Base-by-base conservation (phyloP, 1,284 basidiomycete species). In the Athelia sp. region DNA sequence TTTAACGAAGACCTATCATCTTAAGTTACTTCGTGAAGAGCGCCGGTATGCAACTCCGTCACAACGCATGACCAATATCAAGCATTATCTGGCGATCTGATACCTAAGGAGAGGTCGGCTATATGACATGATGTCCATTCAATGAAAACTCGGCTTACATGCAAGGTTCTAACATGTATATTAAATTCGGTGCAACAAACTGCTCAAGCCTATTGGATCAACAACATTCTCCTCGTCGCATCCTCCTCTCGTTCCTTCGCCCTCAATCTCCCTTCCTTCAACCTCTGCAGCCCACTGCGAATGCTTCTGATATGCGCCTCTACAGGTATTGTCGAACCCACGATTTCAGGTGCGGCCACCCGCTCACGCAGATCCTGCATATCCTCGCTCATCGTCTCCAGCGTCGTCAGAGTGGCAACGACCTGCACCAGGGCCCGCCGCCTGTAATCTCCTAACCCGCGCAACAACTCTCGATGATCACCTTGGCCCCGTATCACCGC, bases 231-330 rank as follows among this genome's bases (percentile, higher is more conserved):
- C 47, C 55, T 57, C 43, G 68, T 54, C 21, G 63, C 56, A 22
- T 66, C 59, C 11, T 67, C 69, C 51, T 69, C 65, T 47, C 62
- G 52, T 51, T 62, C 54, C 49, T 56, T 69, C 17, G 69, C 68
- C 43, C 62, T 64, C 47, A 68, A 58, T 54, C 82, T 72, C 11
- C 80, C 73, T 56, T 82, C 78, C 58, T 74, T 76, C 59, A 89
- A 56, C 58, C 85, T 73, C 54, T 84, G 75, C 56, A 88, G 57
- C 10, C 87, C 85, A 40, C 59, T 69, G 58, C 67, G 69, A 54
- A 89, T 86, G 53, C 81, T 85, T 64, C 76, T 76, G 63, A 88
- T 79, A 57, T 89, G 84, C 22, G 88, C 84, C 50, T 83, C 78
- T 2, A 83, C 65, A 2, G 85, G 83, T n/a, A 87, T 70, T 32